Evolutionary conservation across 2,329 filamentous ascomycete genomes (phyloP).

Genomic region (Fusarium mundagurra): DNA sequence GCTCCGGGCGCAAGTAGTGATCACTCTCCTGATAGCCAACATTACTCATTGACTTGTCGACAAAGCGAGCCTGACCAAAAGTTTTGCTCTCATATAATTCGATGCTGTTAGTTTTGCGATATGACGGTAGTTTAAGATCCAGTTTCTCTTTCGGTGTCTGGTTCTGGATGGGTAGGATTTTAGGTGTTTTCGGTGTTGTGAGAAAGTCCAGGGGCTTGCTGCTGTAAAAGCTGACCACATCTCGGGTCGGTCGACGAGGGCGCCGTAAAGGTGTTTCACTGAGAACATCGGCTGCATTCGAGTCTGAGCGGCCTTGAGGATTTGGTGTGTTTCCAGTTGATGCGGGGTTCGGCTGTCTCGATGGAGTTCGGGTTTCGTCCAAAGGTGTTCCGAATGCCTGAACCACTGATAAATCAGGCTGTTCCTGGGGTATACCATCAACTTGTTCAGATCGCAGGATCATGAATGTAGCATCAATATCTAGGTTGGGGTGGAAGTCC

Average conservation of each 20-base stretch:
- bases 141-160: conserved; percentile 84
- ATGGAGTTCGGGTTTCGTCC: conserved; percentile 58
- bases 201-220: conserved; percentile 57
- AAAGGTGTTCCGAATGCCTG: conserved; percentile 44
- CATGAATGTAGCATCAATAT: conserved; percentile 83
- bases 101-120: conserved; percentile 81
- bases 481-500: conserved; percentile 94
- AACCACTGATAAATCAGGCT: conserved; percentile 50
- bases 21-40: conserved; percentile 97
- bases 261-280: conserved; percentile 49
- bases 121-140: conserved; percentile 79
- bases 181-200: conserved; percentile 64
- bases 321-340: conserved; percentile 56
- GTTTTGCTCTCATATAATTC: conserved; percentile 84
- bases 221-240: conserved; percentile 64
- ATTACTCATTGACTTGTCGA: conserved; percentile 95
- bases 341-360: conserved; percentile 56
- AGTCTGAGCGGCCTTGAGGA: conserved; percentile 46
- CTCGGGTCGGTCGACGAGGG: conserved; percentile 58
- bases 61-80: conserved; percentile 86
- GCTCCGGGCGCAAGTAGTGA: conserved; percentile 81
- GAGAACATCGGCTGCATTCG: conserved; percentile 46
- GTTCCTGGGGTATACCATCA: conserved; percentile 70
- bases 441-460: conserved; percentile 86
- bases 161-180: conserved; percentile 79